These are phyloP conservation scores for Oryza glaberrima DNA, from an alignment of 176 grass and related monocot species.

Conservation along the genomic window DNA sequence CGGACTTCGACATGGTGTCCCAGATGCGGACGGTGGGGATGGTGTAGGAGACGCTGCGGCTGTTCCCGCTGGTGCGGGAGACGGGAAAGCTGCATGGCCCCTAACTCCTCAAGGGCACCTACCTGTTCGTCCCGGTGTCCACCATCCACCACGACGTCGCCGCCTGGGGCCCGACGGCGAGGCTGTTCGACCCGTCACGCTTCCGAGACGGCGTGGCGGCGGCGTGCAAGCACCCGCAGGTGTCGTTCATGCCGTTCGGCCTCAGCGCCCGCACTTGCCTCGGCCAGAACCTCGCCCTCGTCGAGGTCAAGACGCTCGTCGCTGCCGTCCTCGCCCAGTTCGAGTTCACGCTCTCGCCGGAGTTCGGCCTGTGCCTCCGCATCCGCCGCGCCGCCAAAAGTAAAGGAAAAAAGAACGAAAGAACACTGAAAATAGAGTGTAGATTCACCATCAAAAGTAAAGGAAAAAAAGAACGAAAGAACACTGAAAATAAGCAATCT, in stretches of 20 bases:
- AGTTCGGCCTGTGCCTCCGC: not conserved
- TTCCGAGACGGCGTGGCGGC: slow-evolving; percentile 52
- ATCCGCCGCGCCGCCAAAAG: not conserved
- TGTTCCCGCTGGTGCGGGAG: too few relatives aligned
- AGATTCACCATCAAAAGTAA: not conserved
- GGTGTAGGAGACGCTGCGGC: too few relatives aligned
- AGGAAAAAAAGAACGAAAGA: slow-evolving; percentile 18
- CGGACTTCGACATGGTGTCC: too few relatives aligned
- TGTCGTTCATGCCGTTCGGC: slow-evolving; percentile 69
- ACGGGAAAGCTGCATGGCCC: slow-evolving; percentile 39
- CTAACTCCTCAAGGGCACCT: slow-evolving; percentile 42
- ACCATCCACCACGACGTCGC: slow-evolving; percentile 56
- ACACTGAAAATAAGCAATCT: not conserved
- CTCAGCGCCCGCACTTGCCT: slow-evolving; percentile 62
- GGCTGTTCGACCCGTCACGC: slow-evolving; percentile 45
- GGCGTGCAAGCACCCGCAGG: slow-evolving; percentile 56
- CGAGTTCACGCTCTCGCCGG: slow-evolving; percentile 46
- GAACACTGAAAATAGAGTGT: slow-evolving; percentile 14
- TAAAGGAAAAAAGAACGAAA: not conserved
- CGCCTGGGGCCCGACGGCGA: slow-evolving; percentile 42
- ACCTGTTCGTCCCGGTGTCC: slow-evolving; percentile 58
- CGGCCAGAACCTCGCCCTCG: slow-evolving; percentile 64
- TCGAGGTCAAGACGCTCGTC: slow-evolving; percentile 67
- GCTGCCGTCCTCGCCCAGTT: slow-evolving; percentile 47
- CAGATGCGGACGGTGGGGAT: too few relatives aligned